Percentiles rank a stretch among this genome's conserved stretches.
These are phyloP conservation scores for Lachnellula subtilissima DNA, from an alignment of 2,329 filamentous ascomycete species.

Conservation along the genomic window DNA sequence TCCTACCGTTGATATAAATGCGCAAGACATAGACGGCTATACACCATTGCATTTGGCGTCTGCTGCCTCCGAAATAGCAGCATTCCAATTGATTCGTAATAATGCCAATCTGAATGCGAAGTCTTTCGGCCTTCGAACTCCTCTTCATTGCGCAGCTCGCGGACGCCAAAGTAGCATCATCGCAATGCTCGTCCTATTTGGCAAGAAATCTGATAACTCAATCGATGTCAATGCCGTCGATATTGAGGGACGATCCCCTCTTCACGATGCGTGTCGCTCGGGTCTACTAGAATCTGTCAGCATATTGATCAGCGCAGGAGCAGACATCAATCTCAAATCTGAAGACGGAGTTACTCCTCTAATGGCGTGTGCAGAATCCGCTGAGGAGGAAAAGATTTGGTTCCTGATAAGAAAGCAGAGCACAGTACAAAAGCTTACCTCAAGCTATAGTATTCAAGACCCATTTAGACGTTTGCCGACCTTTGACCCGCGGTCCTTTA, in stretches of 20 bases:
- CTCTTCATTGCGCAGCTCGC: not conserved
- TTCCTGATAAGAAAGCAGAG: not conserved
- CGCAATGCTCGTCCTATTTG: not conserved
- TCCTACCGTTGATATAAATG: conserved; percentile 10
- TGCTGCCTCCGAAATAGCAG: conserved; percentile 1
- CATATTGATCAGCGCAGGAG: conserved; percentile 9
- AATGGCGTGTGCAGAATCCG: not conserved
- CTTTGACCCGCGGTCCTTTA: not conserved
- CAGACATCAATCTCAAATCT: not conserved
- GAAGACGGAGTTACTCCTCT: conserved; percentile 3
- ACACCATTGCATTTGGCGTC: conserved; percentile 9
- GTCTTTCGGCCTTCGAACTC: not conserved
- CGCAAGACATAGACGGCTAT: conserved; percentile 18
- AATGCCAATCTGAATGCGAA: not conserved
- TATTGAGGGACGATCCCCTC: conserved; percentile 4
- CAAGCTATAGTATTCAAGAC: not conserved
- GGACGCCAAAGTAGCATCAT: not conserved
- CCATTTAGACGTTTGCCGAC: not conserved
- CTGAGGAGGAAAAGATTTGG: not conserved
- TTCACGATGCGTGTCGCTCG: conserved; percentile 13
- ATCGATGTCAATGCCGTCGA: conserved; percentile 3
- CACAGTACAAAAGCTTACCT: not conserved
- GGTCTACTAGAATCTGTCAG: conserved; percentile 11
- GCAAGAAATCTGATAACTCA: not conserved
- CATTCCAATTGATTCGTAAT: not conserved